A percentile compares a stretch with the other conserved stretches of the same genome.
phyloP scores from a whole-genome alignment of 352 stramenopile species.

The Globisporangium recalcitrans region DNA sequence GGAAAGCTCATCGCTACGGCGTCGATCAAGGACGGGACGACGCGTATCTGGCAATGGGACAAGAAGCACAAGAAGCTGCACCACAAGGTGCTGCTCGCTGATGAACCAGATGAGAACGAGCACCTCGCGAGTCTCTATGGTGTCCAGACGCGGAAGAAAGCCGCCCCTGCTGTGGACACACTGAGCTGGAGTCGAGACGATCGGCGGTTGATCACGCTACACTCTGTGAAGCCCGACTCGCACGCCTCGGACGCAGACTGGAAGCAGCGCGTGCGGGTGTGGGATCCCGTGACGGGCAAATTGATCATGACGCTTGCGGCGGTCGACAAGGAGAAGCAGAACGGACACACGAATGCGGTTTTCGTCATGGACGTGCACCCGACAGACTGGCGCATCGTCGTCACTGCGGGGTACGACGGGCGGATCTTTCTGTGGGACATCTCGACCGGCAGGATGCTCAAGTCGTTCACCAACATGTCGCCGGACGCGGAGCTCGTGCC shows the following conservation, averaged over 20 bases:
- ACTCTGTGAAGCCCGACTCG: slow-evolving; percentile 61
- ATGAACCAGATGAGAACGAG: slow-evolving; percentile 39
- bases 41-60: slow-evolving; percentile 61
- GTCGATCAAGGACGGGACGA: slow-evolving; percentile 92
- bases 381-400: slow-evolving; percentile 60
- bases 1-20: slow-evolving; percentile 91
- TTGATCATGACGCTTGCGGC: slow-evolving; percentile 60
- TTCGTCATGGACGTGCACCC: slow-evolving; percentile 80
- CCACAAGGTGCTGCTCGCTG: slow-evolving; percentile 39
- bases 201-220: slow-evolving; percentile 54
- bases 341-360: slow-evolving; percentile 71
- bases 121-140: slow-evolving; percentile 44
- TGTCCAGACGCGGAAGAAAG: slow-evolving; percentile 35
- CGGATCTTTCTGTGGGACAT: slow-evolving; percentile 86
- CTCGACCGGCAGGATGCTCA: slow-evolving; percentile 52
- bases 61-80: slow-evolving; percentile 54
- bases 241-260: slow-evolving; percentile 37
- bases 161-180: slow-evolving; percentile 50
- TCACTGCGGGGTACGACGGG: slow-evolving; percentile 82
- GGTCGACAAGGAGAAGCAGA: slow-evolving; percentile 47
- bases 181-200: slow-evolving; percentile 63
- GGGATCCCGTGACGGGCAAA: slow-evolving; percentile 46
- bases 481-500: slow-evolving; percentile 52
- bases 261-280: slow-evolving; percentile 64
- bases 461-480: slow-evolving; percentile 55